phyloP scores from a whole-genome alignment of 2,329 filamentous ascomycete genomes.

The Nemania abortiva region DNA sequence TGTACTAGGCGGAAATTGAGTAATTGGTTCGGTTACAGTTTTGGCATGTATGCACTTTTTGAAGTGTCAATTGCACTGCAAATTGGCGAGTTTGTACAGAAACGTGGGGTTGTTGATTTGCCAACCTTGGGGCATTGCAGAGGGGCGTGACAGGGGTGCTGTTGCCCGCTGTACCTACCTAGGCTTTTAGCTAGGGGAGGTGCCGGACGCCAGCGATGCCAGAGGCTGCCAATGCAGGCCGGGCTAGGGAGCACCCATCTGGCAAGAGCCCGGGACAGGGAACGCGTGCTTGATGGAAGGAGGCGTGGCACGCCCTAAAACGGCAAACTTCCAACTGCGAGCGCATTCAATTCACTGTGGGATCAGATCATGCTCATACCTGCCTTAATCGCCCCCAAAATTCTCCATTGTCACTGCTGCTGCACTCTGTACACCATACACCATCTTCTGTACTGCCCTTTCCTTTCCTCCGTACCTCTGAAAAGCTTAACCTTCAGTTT shows the following conservation, averaged over 20 bases:
- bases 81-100: constrained; percentile 2
- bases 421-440: neutral
- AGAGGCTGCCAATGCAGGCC: constrained; percentile 12
- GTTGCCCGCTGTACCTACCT: neutral
- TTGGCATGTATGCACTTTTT: neutral
- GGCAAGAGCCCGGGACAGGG: constrained; percentile 22
- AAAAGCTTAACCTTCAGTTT: constrained; percentile 1
- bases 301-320: constrained; percentile 36
- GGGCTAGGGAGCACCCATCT: constrained; percentile 18
- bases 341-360: constrained; percentile 28
- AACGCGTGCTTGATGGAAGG: constrained; percentile 34
- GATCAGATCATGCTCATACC: neutral
- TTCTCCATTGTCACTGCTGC: constrained; percentile 7
- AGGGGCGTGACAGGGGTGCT: neutral
- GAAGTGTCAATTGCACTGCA: constrained; percentile 2
- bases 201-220: neutral
- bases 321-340: constrained; percentile 28
- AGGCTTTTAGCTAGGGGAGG: neutral
- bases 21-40: neutral
- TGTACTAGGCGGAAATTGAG: constrained; percentile 42
- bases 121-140: neutral
- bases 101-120: constrained; percentile 27
- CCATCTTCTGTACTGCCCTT: neutral
- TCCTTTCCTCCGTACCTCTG: constrained; percentile 11
- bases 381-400: constrained; percentile 25